A percentile compares a stretch with the other conserved stretches of the same genome.
Conservation (phyloP, 2,329 filamentous ascomycete species). For the Arachnopeziza araneosa region DNA sequence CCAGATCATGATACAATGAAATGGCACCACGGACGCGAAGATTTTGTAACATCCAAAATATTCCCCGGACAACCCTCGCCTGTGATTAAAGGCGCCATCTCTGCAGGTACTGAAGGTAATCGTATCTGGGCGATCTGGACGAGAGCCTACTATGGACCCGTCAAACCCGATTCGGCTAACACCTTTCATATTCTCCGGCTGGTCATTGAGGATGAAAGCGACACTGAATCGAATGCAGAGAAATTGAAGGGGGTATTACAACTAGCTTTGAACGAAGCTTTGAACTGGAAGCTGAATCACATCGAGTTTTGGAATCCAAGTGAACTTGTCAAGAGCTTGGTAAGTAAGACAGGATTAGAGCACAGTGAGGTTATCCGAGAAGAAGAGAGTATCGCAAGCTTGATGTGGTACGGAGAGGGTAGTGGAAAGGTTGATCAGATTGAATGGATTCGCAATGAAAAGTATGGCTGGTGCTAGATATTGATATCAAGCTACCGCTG, state of each 20-base stretch:
- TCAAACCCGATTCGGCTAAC: constrained; percentile 46
- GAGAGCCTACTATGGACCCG: constrained; percentile 55
- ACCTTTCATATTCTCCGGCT: constrained; percentile 64
- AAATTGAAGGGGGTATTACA: constrained; percentile 58
- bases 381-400: constrained; percentile 60
- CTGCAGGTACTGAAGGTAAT: constrained; percentile 42
- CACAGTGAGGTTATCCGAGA: constrained; percentile 51
- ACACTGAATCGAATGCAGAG: constrained; percentile 40
- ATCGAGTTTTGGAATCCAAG: constrained; percentile 84
- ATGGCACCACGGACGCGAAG: constrained; percentile 79
- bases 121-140: constrained; percentile 74
- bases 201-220: constrained; percentile 52
- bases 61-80: constrained; percentile 43
- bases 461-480: constrained; percentile 67
- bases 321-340: constrained; percentile 42
- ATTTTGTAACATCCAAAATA: constrained; percentile 65
- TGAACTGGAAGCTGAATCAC: constrained; percentile 61
- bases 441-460: constrained; percentile 72
- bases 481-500: background rate
- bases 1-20: constrained; percentile 62
- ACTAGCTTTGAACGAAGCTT: constrained; percentile 65
- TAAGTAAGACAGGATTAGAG: constrained; percentile 43
- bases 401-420: constrained; percentile 63
- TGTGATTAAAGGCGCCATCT: constrained; percentile 64
- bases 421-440: constrained; percentile 41